Evolutionary conservation across 768 basidiomycete species (phyloP).

Genomic region (Albatrellus ellisii): DNA sequence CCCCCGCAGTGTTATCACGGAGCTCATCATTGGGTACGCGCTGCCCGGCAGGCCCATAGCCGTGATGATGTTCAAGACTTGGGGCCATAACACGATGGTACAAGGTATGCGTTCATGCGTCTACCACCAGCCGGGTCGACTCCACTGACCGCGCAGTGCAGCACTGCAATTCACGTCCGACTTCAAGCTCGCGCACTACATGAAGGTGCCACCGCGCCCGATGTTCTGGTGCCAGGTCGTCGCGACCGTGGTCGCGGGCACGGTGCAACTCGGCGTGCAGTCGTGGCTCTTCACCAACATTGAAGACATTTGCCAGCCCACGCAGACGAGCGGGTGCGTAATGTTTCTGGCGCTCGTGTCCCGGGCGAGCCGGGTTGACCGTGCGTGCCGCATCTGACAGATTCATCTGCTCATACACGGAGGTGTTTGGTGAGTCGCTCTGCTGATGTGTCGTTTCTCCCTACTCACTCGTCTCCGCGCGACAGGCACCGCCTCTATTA

Average conservation of each 20-base stretch:
- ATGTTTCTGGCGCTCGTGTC: background rate
- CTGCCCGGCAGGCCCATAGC: constrained; percentile 71
- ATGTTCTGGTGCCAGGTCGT: constrained; percentile 69
- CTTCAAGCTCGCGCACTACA: constrained; percentile 62
- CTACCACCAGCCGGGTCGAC: constrained; percentile 24
- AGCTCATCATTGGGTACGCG: constrained; percentile 68
- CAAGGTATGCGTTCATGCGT: constrained; percentile 28
- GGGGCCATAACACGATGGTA: constrained; percentile 59
- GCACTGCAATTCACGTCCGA: constrained; percentile 59
- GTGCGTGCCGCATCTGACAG: background rate
- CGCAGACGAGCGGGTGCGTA: constrained; percentile 32
- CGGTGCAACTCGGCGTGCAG: constrained; percentile 63
- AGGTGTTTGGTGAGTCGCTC: constrained; percentile 38
- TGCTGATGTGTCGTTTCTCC: background rate
- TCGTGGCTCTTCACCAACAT: constrained; percentile 67
- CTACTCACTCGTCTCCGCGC: background rate
- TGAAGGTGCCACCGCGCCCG: constrained; percentile 48
- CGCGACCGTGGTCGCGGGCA: constrained; percentile 55
- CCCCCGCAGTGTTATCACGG: constrained; percentile 43
- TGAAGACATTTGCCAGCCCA: constrained; percentile 37
- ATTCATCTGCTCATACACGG: constrained; percentile 39
- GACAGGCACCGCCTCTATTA: constrained; percentile 52
- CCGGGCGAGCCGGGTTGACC: constrained; percentile 27
- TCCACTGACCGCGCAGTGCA: background rate
- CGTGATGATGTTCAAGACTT: constrained; percentile 70